Evolutionary conservation across 2,329 filamentous ascomycete genomes (phyloP).

Genomic region (Bisporella sp.): DNA sequence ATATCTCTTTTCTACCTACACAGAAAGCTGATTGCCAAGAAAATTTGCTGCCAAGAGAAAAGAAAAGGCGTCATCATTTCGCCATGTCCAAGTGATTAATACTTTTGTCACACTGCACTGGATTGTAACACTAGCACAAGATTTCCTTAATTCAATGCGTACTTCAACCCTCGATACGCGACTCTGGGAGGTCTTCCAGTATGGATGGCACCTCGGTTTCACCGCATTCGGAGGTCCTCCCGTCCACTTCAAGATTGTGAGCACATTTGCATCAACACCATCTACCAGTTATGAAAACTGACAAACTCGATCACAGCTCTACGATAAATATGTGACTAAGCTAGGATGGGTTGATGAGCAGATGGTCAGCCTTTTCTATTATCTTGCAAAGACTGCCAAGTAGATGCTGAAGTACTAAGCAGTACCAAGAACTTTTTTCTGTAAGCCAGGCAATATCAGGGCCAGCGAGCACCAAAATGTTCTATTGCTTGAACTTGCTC

Average conservation of each 20-base stretch:
- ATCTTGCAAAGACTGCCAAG: background rate
- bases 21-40: too few relatives aligned
- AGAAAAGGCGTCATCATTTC: too few relatives aligned
- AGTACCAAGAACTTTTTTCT: slow-evolving; percentile 70
- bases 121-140: too few relatives aligned
- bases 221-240: slow-evolving; percentile 62
- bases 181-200: too few relatives aligned
- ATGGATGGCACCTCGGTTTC: slow-evolving; percentile 52
- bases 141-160: too few relatives aligned
- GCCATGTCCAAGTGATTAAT: too few relatives aligned
- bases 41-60: too few relatives aligned
- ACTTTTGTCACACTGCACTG: too few relatives aligned
- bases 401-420: background rate
- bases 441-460: slow-evolving; percentile 63
- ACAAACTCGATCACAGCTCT: slow-evolving; percentile 1
- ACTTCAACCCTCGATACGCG: too few relatives aligned
- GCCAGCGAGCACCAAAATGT: slow-evolving; percentile 64
- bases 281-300: background rate
- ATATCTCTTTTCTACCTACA: too few relatives aligned
- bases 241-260: slow-evolving; percentile 60
- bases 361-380: background rate
- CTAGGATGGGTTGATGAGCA: slow-evolving; percentile 13
- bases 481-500: slow-evolving; percentile 61
- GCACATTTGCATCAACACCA: background rate
- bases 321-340: slow-evolving; percentile 8